These are phyloP conservation scores for Panicum virgatum DNA, from an alignment of 202 grass and related monocot genomes.

Conservation along the genomic window DNA sequence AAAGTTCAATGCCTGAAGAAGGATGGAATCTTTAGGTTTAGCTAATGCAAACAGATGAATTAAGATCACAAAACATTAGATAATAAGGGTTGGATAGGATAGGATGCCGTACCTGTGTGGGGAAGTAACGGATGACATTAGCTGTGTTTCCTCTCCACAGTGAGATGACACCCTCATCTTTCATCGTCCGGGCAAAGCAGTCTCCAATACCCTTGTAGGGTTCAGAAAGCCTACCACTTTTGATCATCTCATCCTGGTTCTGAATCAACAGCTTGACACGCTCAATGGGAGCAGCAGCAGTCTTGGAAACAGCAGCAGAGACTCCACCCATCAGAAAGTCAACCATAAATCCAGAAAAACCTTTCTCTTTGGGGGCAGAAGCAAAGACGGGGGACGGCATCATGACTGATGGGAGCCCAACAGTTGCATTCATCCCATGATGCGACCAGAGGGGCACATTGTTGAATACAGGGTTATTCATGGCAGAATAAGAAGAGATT, in stretches of 20 bases:
- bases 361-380: conserved; percentile 52
- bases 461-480: conserved; percentile 37
- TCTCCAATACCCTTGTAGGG: conserved; percentile 70
- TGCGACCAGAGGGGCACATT: conserved; percentile 31
- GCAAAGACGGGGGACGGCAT: conserved; percentile 47
- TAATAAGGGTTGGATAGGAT: background rate
- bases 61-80: background rate
- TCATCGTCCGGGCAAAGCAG: conserved; percentile 58
- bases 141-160: conserved; percentile 74
- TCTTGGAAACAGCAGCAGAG: conserved; percentile 69
- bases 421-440: conserved; percentile 20
- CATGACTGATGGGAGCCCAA: conserved; percentile 41
- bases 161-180: conserved; percentile 51
- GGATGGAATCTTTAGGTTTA: background rate
- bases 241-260: conserved; percentile 78
- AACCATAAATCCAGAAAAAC: conserved; percentile 54
- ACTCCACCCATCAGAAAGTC: conserved; percentile 73
- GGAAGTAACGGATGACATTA: conserved; percentile 74
- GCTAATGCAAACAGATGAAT: background rate
- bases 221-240: conserved; percentile 58
- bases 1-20: conserved; percentile 64
- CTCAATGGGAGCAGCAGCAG: conserved; percentile 70
- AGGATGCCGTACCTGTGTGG: conserved; percentile 44
- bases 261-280: conserved; percentile 74
- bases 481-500: conserved; percentile 38